Percentiles rank a stretch among this genome's conserved stretches.
Conservation (phyloP, 2,329 filamentous ascomycete species). For the Eutypa lata region DNA sequence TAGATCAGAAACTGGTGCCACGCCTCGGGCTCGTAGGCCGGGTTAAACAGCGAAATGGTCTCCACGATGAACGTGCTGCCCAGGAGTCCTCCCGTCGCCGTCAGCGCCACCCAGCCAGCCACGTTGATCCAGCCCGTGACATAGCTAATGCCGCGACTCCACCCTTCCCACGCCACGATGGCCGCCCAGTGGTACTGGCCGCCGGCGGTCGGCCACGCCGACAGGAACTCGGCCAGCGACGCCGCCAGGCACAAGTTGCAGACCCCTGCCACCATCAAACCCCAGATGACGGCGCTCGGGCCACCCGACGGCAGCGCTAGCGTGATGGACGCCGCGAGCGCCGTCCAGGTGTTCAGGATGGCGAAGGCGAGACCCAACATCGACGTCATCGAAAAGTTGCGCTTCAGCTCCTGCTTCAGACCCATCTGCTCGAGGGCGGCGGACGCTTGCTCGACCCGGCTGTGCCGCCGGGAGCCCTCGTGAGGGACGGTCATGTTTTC, state of each 20-base stretch:
- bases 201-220: constrained; percentile 57
- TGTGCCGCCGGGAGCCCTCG: constrained; percentile 2
- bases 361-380: constrained; percentile 43
- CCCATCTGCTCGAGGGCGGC: constrained; percentile 41
- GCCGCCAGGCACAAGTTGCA: constrained; percentile 69
- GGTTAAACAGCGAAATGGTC: constrained; percentile 59
- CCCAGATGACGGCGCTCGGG: constrained; percentile 70
- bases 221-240: constrained; percentile 69
- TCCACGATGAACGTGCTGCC: constrained; percentile 65
- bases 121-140: constrained; percentile 72
- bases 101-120: constrained; percentile 68
- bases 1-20: constrained; percentile 78
- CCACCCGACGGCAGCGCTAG: constrained; percentile 66
- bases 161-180: constrained; percentile 56
- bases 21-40: constrained; percentile 51
- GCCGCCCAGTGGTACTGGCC: constrained; percentile 74
- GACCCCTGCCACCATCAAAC: constrained; percentile 58
- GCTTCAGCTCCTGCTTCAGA: constrained; percentile 46
- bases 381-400: constrained; percentile 47
- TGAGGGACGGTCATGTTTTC: too few species aligned
- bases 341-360: constrained; percentile 50
- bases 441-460: constrained; percentile 24
- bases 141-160: constrained; percentile 63
- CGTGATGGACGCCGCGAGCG: constrained; percentile 43
- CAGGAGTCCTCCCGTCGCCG: constrained; percentile 65